These are phyloP conservation scores for Dujonia santamariae DNA, from an alignment of 1,139 yeast genomes.

Conservation along the genomic window DNA sequence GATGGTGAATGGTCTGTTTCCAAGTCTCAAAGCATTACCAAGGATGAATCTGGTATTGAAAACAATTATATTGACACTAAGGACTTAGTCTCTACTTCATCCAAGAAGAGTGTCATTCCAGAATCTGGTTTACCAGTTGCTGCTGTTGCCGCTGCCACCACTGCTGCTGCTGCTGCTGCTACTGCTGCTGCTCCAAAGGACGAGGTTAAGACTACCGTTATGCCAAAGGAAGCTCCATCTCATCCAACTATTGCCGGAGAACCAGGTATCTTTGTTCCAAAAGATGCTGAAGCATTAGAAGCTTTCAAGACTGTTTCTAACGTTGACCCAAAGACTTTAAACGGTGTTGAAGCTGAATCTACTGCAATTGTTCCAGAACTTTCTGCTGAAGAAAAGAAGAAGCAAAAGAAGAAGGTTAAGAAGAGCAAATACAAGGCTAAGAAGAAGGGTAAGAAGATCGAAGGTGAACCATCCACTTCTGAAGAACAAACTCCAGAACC, in stretches of 20 bases:
- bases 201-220: conserved; percentile 47
- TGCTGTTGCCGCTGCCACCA: conserved; percentile 16
- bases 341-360: conserved; percentile 18
- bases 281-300: conserved; percentile 35
- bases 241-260: conserved; percentile 52
- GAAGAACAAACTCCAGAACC: conserved; percentile 27
- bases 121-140: conserved; percentile 49
- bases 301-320: conserved; percentile 36
- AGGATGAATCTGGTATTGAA: conserved; percentile 53
- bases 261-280: conserved; percentile 51
- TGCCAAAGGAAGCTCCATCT: conserved; percentile 50
- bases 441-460: conserved; percentile 44
- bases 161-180: conserved; percentile 12
- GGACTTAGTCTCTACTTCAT: conserved; percentile 32
- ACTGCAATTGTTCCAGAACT: conserved; percentile 16
- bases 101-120: conserved; percentile 46
- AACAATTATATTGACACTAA: conserved; percentile 54
- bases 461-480: conserved; percentile 29
- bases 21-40: conserved; percentile 38
- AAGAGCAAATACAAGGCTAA: conserved; percentile 45
- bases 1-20: conserved; percentile 70
- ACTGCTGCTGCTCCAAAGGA: conserved; percentile 12
- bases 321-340: conserved; percentile 47
- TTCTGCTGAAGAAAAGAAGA: conserved; percentile 40
- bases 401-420: conserved; percentile 48